A percentile compares a stretch with the other conserved stretches of the same genome.
Evolutionary conservation across 225 moss, liverwort and hornwort species (phyloP).

Genomic region (Pleurozium schreberi): DNA sequence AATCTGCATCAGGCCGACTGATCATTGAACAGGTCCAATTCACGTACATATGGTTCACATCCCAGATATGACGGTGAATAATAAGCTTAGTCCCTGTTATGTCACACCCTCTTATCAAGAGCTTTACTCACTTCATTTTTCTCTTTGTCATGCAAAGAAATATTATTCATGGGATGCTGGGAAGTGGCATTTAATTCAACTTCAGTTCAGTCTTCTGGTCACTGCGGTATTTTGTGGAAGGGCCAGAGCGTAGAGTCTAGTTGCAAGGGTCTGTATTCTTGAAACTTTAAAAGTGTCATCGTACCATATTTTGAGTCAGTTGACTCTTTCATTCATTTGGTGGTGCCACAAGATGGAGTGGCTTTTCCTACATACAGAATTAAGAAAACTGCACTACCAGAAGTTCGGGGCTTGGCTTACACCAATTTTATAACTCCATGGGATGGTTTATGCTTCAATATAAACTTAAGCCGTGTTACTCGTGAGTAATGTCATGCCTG

Average conservation of each 20-base stretch:
- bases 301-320: not conserved
- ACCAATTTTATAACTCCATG: not conserved
- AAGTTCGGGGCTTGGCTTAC: not conserved
- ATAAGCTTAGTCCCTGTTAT: not conserved
- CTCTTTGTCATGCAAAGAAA: not conserved
- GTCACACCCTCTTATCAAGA: not conserved
- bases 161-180: too few species aligned
- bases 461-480: not conserved
- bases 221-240: not conserved
- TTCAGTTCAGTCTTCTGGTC: not conserved
- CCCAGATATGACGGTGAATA: not conserved
- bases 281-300: not conserved
- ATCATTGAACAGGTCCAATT: slow-evolving; percentile 59
- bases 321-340: not conserved
- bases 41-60: not conserved
- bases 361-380: not conserved
- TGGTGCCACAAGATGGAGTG: not conserved
- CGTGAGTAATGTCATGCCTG: not conserved
- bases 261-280: not conserved
- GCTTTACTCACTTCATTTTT: not conserved
- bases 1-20: slow-evolving; percentile 37
- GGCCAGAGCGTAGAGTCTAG: not conserved
- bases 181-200: not conserved
- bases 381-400: not conserved
- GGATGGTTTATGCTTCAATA: not conserved